phyloP scores from a whole-genome alignment of 306 rosid genomes.

The Lotus japonicus region DNA sequence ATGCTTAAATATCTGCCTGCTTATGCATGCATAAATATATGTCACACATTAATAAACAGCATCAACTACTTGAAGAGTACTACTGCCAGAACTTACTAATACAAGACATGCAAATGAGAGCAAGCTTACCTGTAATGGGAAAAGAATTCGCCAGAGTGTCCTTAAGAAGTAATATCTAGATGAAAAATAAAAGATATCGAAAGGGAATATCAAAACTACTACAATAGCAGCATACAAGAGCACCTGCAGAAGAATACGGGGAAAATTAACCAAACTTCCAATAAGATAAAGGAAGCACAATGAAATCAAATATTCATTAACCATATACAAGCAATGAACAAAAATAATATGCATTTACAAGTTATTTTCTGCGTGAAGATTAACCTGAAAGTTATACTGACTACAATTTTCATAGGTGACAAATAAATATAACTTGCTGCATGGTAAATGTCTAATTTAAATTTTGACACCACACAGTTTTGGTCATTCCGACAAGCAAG shows the following conservation, averaged over 20 bases:
- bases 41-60: neutral
- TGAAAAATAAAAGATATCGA: constrained; percentile 88
- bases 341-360: neutral
- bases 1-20: neutral
- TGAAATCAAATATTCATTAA: constrained; percentile 4
- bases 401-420: neutral
- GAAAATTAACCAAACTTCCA: constrained; percentile 29
- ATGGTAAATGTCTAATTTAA: neutral
- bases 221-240: constrained; percentile 78
- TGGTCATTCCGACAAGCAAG: constrained; percentile 6
- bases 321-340: neutral
- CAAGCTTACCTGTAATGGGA: constrained; percentile 89
- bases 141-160: constrained; percentile 87
- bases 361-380: constrained; percentile 8
- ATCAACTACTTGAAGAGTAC: constrained; percentile 12
- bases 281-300: constrained; percentile 14
- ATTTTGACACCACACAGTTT: neutral
- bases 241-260: constrained; percentile 60
- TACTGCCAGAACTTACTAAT: neutral
- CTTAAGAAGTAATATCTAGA: constrained; percentile 82
- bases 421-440: neutral
- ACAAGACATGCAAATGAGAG: constrained; percentile 6
- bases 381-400: neutral
- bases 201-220: constrained; percentile 82
- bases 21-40: constrained; percentile 15